Evolutionary conservation across 192 early-diverging fungal species (phyloP), one percentile per base, ranked within the genome.

Genomic region (Coemansia sp.): DNA sequence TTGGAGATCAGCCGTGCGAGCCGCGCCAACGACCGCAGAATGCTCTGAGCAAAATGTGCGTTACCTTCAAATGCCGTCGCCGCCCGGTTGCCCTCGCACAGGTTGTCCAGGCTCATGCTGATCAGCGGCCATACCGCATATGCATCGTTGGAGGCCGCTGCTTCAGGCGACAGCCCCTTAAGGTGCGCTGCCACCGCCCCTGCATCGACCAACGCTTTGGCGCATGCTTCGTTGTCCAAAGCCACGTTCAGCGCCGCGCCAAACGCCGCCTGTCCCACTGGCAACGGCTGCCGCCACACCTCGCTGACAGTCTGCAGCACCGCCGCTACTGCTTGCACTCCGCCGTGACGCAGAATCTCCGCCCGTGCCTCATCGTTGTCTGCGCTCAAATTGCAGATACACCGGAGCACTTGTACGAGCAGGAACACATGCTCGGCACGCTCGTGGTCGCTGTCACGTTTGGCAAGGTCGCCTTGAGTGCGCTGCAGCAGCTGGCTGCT

Each of bases 381-480:
- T 0, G 81, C 81, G 45, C 73, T 56, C 38, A 69, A 34, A 65
- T 83, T 83, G 73, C 76, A 78, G 22, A 83, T 73, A 62, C 75
- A 75, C 15, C 81, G 76, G 12, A 83, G 73, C 18, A 74, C 28
- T 53, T 82, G 79, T 1, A 71, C 68, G 8, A 82, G 55, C 35
- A 77, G 35, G 17, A 81, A 70, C 60, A 81, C 61, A 3, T 43
- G 56, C 56, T 81, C 79, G 4, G 79, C 79, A 2, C 65, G 67
- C 66, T 52, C 38, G 4, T 62, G 51, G 8, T 15, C 51, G n/a
- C 22, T 51, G 15, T n/a, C 57, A 11, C 37, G 20, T 33, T 66
- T 5, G 14, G 55, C 2, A 0, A 65, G 57, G 0, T 60, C 61
- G 8, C 9, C 7, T 15, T 36, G 51, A 2, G 69, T 48, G 43